Base-by-base conservation (phyloP, 768 basidiomycete species). In the Rhizopogon vesiculosus region DNA sequence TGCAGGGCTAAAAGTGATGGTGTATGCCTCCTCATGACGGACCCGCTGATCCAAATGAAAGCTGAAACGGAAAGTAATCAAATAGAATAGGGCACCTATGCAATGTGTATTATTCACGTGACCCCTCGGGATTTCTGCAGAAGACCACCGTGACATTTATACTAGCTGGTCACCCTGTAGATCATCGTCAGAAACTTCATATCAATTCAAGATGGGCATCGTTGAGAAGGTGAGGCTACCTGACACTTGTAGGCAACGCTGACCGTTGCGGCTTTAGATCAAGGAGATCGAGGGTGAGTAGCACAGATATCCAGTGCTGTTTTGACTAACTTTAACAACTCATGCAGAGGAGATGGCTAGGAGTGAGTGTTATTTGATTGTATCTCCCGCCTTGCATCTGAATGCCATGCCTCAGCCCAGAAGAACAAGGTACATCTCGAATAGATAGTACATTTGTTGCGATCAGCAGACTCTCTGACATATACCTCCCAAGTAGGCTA, bases 341-440 rank as follows among this genome's bases (percentile, higher is more conserved):
- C 5, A 16, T 33, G 13, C 66, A 94, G 92, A 93, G 85, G 95
- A 98, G 83, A 97, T 98, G 95, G 87, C 91, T 60, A 82, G 93
- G 73, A 98, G 93, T 93, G 69, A 77, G 89, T 78, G 1, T 29
- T 51, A 15, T n/a, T 28, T 18, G 22, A 7, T 15, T 29, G n/a
- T 59, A 28, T 28, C 6, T 43, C 13, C 29, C 52, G 1, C 29
- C 41, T 19, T 54, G 61, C 28, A 58, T 43, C 18, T 33, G 16
- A 60, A 8, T 15, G 10, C n/a, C 18, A 12, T 40, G 18, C 40
- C 28, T 53, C 38, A 93, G 91, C 93, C 49, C 93, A 96, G 76
- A 98, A 98, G 78, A 98, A 98, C 72, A 96, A 92, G 82, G 93
- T 87, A 59, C 42, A 1, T n/a, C 7, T 35, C 59, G 50, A 29